Conservation (phyloP, 176 grass and related monocot genomes). For the Stipa capillata region DNA sequence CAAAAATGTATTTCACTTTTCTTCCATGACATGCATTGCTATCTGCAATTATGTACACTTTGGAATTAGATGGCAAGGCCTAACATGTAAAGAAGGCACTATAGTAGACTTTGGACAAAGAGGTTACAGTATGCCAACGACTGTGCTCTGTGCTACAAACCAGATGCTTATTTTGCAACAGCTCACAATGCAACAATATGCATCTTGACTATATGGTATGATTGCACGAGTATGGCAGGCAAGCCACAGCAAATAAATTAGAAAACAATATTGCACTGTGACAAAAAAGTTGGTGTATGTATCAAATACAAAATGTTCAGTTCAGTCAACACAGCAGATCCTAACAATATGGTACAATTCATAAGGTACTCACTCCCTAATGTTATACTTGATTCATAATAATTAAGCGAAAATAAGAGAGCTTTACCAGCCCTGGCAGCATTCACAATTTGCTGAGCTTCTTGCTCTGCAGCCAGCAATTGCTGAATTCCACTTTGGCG, state of each 20-base stretch:
- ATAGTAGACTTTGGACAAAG: neutral
- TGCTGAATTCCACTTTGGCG: constrained; percentile 87
- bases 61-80: neutral
- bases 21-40: neutral
- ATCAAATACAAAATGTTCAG: neutral
- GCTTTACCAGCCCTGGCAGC: constrained; percentile 56
- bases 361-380: neutral
- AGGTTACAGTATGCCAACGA: neutral
- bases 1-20: neutral
- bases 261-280: neutral
- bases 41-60: neutral
- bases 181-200: neutral
- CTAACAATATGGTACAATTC: neutral
- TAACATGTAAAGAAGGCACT: neutral
- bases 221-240: neutral
- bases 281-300: neutral
- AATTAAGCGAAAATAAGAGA: neutral
- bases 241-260: neutral
- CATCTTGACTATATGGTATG: neutral
- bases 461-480: constrained; percentile 84
- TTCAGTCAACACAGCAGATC: neutral
- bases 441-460: constrained; percentile 85
- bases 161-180: neutral
- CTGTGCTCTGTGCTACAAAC: neutral
- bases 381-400: neutral